Evolutionary conservation across 768 basidiomycete species (phyloP), one percentile per base, ranked within the genome.

Genomic region (Suillus fuscotomentosus): DNA sequence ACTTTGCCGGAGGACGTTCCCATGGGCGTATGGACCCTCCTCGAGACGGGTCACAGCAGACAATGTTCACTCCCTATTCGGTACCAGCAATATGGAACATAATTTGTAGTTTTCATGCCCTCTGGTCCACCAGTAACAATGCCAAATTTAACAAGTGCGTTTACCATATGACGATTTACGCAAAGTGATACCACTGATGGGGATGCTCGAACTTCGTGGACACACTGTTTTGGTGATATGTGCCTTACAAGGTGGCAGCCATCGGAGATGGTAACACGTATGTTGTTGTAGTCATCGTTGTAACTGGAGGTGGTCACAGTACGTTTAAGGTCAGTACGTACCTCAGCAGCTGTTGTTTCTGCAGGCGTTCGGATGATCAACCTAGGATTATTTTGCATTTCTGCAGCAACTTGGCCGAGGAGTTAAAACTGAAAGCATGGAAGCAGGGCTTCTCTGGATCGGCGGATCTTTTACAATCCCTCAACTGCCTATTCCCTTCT

Each of bases 311-410:
- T 76, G 95, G 95, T 0, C 88, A 95, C 76, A 92, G 98, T 71
- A 89, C 95, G 0, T 98, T 95, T 84, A 98, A 99, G 73, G 96
- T 98, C 60, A 96, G 94, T 73, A 98, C 97, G 94, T 73, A 98
- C 97, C 1, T 90, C 94, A 3, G 96, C 97, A 3, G 96, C 86
- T 1, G 85, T 99, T 65, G 92, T 97, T 22, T 97, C 96, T 36
- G 95, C 95, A 27, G 97, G 96, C 15, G 92, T 93, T 0, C 84
- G 95, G 41, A 95, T 99, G 2, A 86, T 94, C 74, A 98, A 99
- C 82, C 95, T 93, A 71, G 65, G 83, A n/a, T 60, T 4, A 51
- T 24, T n/a, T 34, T 60, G 13, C 31, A 39, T 59, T 11, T 47
- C 36, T 50, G 27, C 22, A 34, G 9, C 27, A 50, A 36, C 45